Conservation (phyloP, 1,284 basidiomycete genomes). For the Ceratorhiza oryzae-sativae region DNA sequence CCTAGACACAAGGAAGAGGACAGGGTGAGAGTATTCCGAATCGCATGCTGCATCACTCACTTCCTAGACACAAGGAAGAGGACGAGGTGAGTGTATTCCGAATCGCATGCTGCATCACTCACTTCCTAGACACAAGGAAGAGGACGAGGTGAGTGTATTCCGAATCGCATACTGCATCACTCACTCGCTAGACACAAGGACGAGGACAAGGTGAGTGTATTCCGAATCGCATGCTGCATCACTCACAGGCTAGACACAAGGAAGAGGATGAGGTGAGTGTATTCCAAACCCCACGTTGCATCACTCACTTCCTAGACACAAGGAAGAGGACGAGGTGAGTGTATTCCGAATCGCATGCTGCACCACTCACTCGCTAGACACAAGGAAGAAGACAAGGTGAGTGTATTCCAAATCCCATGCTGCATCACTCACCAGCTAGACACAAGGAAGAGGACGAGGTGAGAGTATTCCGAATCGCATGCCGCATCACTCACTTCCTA, state of each 20-base stretch:
- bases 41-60: too few species aligned
- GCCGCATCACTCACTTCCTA: background rate
- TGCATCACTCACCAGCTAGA: background rate
- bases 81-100: too few species aligned
- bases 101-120: too few species aligned
- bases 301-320: background rate
- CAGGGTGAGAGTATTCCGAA: too few species aligned
- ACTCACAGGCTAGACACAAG: background rate
- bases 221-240: background rate
- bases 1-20: too few species aligned
- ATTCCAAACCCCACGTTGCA: background rate
- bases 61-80: too few species aligned
- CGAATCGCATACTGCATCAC: background rate
- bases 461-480: background rate
- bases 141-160: background rate
- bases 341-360: background rate
- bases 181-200: background rate
- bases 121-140: too few species aligned
- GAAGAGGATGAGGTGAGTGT: background rate
- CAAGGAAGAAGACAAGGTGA: background rate
- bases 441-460: background rate
- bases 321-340: background rate
- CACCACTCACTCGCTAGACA: background rate
- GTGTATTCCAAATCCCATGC: background rate
- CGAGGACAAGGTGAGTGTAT: background rate